Evolutionary conservation across 306 rosid species (phyloP).

Genomic region (Vigna angularis): DNA sequence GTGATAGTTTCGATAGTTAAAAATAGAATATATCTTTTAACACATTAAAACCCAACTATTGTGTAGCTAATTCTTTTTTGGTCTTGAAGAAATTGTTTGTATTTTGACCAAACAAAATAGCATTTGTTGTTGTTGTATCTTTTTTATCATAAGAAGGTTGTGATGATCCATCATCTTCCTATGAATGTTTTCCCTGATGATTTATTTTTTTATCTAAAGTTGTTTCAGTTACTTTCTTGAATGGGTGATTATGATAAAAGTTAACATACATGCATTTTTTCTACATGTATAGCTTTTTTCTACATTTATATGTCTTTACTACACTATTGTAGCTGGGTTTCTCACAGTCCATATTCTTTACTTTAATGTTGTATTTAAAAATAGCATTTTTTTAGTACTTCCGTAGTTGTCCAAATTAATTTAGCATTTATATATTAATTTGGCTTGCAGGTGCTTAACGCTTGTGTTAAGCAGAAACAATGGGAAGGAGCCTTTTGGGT

Average conservation of each 20-base stretch:
- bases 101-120: constrained; percentile 27
- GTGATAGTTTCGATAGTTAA: constrained; percentile 11
- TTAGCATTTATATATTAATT: constrained; percentile 39
- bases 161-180: constrained; percentile 5
- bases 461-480: constrained; percentile 77
- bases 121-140: background rate
- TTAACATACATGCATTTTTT: constrained; percentile 20
- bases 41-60: constrained; percentile 20
- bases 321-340: constrained; percentile 8
- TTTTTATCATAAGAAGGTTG: background rate
- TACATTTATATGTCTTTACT: constrained; percentile 17
- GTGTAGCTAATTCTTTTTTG: constrained; percentile 30
- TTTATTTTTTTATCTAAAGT: constrained; percentile 14
- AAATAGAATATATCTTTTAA: constrained; percentile 22
- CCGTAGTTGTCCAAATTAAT: constrained; percentile 12
- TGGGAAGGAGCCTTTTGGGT: constrained; percentile 99
- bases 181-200: constrained; percentile 26
- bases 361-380: constrained; percentile 18
- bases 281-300: constrained; percentile 10
- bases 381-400: background rate
- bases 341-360: background rate
- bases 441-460: constrained; percentile 80
- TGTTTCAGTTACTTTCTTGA: constrained; percentile 31
- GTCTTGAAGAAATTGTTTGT: constrained; percentile 4
- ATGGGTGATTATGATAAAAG: constrained; percentile 11